These are phyloP conservation scores for Pichia sp. DNA, from an alignment of 1,139 yeast genomes.

Conservation along the genomic window DNA sequence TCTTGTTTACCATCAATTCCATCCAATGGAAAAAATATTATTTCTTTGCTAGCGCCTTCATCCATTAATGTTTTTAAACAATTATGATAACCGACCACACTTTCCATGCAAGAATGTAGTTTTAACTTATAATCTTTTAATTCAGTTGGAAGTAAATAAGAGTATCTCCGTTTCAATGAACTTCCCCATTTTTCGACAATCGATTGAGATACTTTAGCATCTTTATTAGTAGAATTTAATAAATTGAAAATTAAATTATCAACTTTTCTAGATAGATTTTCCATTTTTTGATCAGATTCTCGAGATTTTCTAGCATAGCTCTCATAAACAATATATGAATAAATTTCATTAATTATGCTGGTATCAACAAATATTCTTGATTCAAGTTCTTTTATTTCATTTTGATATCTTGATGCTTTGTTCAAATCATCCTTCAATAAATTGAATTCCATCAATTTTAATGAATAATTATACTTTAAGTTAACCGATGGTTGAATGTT, in stretches of 20 bases:
- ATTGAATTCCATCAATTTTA: conserved; percentile 18
- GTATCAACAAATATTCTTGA: conserved; percentile 5
- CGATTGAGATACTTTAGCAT: neutral
- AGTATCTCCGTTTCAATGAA: conserved; percentile 9
- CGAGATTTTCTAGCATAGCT: conserved; percentile 9
- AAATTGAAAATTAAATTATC: conserved; percentile 4
- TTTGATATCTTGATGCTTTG: conserved; percentile 13
- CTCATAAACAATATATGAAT: conserved; percentile 7
- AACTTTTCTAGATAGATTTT: conserved; percentile 1
- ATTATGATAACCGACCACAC: neutral
- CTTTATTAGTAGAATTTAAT: neutral
- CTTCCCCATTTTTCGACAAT: conserved; percentile 6
- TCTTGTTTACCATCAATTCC: no score
- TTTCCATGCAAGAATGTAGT: neutral
- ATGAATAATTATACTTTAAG: conserved; percentile 25
- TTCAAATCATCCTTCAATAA: conserved; percentile 13
- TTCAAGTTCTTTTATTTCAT: conserved; percentile 9
- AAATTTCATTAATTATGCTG: conserved; percentile 1
- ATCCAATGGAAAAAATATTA: neutral
- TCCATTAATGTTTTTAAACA: neutral
- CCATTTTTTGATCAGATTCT: conserved; percentile 9
- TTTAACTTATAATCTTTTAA: neutral
- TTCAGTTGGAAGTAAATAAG: neutral
- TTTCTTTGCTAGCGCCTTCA: neutral
- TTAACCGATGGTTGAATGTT: conserved; percentile 29